Evolutionary conservation across 306 rosid species (phyloP), one percentile per base, ranked within the genome.

Genomic region (Abrus precatorius): DNA sequence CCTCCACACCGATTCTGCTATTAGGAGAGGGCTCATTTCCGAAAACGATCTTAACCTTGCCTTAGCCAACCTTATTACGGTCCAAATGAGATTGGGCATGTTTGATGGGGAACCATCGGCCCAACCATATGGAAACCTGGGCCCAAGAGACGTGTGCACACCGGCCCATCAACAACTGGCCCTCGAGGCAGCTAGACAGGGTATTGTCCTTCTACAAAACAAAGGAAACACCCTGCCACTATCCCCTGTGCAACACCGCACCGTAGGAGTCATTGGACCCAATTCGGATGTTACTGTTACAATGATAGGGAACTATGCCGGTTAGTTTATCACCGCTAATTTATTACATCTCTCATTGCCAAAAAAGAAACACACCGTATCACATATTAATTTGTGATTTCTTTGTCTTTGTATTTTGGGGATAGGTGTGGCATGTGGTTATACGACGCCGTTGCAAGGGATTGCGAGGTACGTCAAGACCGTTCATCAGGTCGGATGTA

Each of bases 11-110:
- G 96, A 93, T 20, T 70, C n/a, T 0, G 98, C 98, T 0, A 74
- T 95, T 2, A 84, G 54, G 12, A 34, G 32, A 14, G 95, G 95
- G 28, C 85, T 91, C 2, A 40, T 93, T 2, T 59, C 78, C 0
- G 94, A 91, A 77, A 77, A 60, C 0, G 89, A 95, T 12, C 84
- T 95, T 13, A 83, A 91, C 86, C 83, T 82, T 41, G 98, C 98
- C 1, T 87, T 95, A 2, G 83, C 91, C 0, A 93, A 91, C 73
- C 88, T 91, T 2, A 12, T 95, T 1, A 78, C 89, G 0, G 99
- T 95, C 60, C 99, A 95, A 59, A 93, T 95, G 97, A 87, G 99
- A 69, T 81, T 95, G 49, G 99, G 99, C 20, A 90, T 95, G 98
- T 95, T 90, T 2, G 98, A 95, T 2, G 99, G 96, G 0, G 97